Conservation (phyloP, 176 grass and related monocot species). For the Avena insularis region DNA sequence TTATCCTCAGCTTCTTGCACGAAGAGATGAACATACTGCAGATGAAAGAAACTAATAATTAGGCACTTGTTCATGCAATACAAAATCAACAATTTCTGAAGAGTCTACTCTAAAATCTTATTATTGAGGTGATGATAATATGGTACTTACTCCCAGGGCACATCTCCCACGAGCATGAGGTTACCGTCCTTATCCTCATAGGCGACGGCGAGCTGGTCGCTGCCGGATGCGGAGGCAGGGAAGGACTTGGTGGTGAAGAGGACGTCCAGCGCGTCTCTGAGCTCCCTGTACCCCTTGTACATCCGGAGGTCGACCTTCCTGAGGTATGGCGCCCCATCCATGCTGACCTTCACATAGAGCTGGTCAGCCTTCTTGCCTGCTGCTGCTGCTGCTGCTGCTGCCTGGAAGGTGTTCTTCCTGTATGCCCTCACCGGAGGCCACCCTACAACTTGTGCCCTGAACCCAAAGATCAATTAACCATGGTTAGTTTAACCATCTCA, state of each 20-base stretch:
- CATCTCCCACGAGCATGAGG: constrained; percentile 91
- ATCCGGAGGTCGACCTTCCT: constrained; percentile 88
- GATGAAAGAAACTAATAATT: neutral
- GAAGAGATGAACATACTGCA: constrained; percentile 89
- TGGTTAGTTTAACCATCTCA: neutral
- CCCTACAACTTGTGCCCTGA: constrained; percentile 77
- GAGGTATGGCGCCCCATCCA: constrained; percentile 92
- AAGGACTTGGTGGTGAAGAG: constrained; percentile 89
- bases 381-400: neutral
- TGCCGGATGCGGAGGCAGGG: neutral
- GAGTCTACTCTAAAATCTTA: neutral
- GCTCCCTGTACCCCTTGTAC: constrained; percentile 79
- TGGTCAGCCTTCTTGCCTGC: constrained; percentile 54
- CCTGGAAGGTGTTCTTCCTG: constrained; percentile 72
- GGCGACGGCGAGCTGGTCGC: constrained; percentile 53
- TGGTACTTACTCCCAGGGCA: constrained; percentile 88
- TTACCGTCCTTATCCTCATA: constrained; percentile 96
- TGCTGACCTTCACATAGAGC: constrained; percentile 89
- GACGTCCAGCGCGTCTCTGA: constrained; percentile 62
- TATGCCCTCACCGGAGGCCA: constrained; percentile 89
- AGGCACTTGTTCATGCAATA: neutral
- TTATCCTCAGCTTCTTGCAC: constrained; percentile 95
- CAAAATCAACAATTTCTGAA: neutral
- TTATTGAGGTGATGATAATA: neutral
- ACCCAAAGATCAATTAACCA: neutral